A percentile compares a stretch with the other conserved stretches of the same genome.
These are phyloP conservation scores for Endocladia muricata DNA, from an alignment of 31 red algal species.

Conservation along the genomic window DNA sequence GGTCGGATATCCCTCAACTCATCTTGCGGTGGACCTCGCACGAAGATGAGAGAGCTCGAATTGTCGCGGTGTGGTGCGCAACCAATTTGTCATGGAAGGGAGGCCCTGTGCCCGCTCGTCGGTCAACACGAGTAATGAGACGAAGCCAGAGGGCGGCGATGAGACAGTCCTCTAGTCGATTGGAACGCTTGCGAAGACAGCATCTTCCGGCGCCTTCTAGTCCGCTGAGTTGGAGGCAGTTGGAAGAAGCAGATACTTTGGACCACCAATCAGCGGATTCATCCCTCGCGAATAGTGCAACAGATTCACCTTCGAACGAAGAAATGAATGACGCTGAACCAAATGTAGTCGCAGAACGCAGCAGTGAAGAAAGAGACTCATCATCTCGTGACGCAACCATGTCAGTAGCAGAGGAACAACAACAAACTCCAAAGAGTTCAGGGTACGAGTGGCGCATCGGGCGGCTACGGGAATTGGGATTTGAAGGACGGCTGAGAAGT, in stretches of 20 bases:
- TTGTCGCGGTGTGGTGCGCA: slow-evolving; percentile 64
- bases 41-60: slow-evolving; percentile 40
- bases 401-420: not conserved
- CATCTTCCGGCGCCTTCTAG: slow-evolving; percentile 53
- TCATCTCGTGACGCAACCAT: slow-evolving; percentile 1
- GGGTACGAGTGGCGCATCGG: slow-evolving; percentile 69
- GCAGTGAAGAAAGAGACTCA: too few species aligned
- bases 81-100: slow-evolving; percentile 62
- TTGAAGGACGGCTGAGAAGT: slow-evolving; percentile 56
- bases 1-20: slow-evolving; percentile 52
- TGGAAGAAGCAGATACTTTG: slow-evolving; percentile 26
- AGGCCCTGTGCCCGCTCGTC: not conserved
- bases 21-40: slow-evolving; percentile 60
- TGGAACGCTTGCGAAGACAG: slow-evolving; percentile 35
- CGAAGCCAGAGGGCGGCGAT: not conserved
- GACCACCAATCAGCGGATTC: not conserved
- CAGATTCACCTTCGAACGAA: not conserved
- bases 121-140: slow-evolving; percentile 1
- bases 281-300: not conserved
- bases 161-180: not conserved
- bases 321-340: not conserved
- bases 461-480: slow-evolving; percentile 59
- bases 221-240: slow-evolving; percentile 8
- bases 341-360: not conserved
- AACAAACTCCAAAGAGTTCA: slow-evolving; percentile 10